A percentile compares a stretch with the other conserved stretches of the same genome.
Evolutionary conservation across 2,329 filamentous ascomycete genomes (phyloP).

Genomic region (Trichophyton mentagrophytes): DNA sequence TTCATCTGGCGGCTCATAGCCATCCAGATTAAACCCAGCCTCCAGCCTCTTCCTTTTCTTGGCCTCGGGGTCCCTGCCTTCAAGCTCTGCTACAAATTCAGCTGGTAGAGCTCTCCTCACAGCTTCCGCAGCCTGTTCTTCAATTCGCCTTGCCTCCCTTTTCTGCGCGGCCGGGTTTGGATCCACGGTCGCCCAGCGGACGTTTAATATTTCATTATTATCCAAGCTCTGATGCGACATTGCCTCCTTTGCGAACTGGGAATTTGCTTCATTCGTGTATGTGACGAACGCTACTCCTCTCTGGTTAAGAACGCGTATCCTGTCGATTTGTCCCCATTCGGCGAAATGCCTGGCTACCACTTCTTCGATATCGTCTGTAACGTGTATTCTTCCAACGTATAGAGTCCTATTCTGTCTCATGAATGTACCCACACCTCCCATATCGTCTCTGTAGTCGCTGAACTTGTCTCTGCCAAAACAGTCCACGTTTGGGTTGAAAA

Average conservation of each 20-base stretch:
- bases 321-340: slow-evolving; percentile 90
- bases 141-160: slow-evolving; percentile 72
- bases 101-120: slow-evolving; percentile 77
- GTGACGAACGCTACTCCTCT: slow-evolving; percentile 92
- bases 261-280: slow-evolving; percentile 79
- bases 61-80: slow-evolving; percentile 77
- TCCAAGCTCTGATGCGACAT: slow-evolving; percentile 93
- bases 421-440: slow-evolving; percentile 93
- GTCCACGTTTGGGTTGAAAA: slow-evolving; percentile 88
- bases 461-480: slow-evolving; percentile 92
- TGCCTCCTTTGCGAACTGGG: slow-evolving; percentile 83
- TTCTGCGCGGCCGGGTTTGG: slow-evolving; percentile 93
- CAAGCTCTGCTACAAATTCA: slow-evolving; percentile 84
- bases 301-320: slow-evolving; percentile 73
- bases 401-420: slow-evolving; percentile 87
- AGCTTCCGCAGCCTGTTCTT: slow-evolving; percentile 93
- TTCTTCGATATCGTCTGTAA: slow-evolving; percentile 94
- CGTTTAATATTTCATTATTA: slow-evolving; percentile 84
- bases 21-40: slow-evolving; percentile 74
- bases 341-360: slow-evolving; percentile 88
- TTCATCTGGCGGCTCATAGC: slow-evolving; percentile 87
- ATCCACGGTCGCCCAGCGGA: slow-evolving; percentile 92
- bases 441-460: slow-evolving; percentile 86
- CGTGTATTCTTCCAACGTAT: slow-evolving; percentile 87
- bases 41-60: slow-evolving; percentile 81